phyloP scores from a whole-genome alignment of 805 yeast species.

The Candida nitratophila region DNA sequence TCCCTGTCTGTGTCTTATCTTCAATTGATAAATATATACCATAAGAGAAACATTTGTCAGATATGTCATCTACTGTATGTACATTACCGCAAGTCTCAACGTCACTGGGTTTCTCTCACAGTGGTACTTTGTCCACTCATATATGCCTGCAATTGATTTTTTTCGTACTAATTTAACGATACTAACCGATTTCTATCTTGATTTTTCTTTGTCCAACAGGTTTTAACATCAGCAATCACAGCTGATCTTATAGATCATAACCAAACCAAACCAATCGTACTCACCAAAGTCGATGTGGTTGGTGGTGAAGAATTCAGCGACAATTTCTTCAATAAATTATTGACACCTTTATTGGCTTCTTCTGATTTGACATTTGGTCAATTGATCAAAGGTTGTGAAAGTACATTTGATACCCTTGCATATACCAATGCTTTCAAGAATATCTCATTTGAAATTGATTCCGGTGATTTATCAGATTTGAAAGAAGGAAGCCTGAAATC shows the following conservation, averaged over 20 bases:
- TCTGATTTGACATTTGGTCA: conserved; percentile 35
- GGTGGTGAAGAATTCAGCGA: conserved; percentile 21
- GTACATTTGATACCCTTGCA: conserved; percentile 13
- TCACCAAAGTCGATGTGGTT: conserved; percentile 22
- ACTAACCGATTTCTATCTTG: too few species aligned
- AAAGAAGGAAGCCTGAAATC: conserved; percentile 1
- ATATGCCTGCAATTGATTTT: too few species aligned
- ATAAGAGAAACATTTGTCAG: background rate
- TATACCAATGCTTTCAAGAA: conserved; percentile 22
- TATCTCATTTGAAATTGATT: conserved; percentile 15
- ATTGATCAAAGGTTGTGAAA: conserved; percentile 23
- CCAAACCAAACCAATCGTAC: conserved; percentile 17
- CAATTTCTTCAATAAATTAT: conserved; percentile 36
- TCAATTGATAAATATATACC: background rate
- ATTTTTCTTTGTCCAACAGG: too few species aligned
- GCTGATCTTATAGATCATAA: conserved; percentile 10
- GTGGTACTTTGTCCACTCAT: too few species aligned
- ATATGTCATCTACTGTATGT: background rate
- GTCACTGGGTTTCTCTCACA: too few species aligned
- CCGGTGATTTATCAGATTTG: conserved; percentile 5
- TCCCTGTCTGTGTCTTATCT: too few species aligned
- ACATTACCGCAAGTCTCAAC: too few species aligned
- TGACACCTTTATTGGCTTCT: conserved; percentile 34
- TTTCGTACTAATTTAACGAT: too few species aligned
- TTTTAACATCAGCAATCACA: background rate